These are phyloP conservation scores for Ophiostoma perfectum DNA, from an alignment of 2,329 filamentous ascomycete genomes.

Conservation along the genomic window DNA sequence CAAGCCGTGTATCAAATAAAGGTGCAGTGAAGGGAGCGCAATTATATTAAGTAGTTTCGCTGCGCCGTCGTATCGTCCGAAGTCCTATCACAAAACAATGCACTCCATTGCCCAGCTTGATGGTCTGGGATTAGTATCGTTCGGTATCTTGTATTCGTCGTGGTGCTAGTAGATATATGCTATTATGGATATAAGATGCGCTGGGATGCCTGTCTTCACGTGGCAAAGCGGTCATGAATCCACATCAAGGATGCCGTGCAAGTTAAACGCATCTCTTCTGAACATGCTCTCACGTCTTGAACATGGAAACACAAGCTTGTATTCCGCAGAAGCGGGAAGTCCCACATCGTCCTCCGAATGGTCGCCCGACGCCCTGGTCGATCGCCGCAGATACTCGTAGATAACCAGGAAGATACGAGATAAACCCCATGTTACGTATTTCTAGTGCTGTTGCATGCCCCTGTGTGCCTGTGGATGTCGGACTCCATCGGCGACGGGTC, in stretches of 20 bases:
- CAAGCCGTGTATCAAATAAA: background rate
- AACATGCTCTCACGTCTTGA: background rate
- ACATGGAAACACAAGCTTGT: too few relatives aligned
- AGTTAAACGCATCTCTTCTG: background rate
- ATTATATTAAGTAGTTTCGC: background rate
- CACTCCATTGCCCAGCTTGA: background rate
- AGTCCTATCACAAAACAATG: constrained; percentile 1
- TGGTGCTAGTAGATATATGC: background rate
- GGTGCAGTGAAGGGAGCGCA: background rate
- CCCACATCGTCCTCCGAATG: background rate
- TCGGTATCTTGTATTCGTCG: background rate
- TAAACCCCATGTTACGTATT: background rate
- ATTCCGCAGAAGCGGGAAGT: too few relatives aligned
- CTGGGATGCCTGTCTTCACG: background rate
- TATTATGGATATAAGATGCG: background rate
- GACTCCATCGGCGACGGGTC: constrained; percentile 3
- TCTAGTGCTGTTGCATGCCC: background rate
- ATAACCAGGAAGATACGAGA: background rate
- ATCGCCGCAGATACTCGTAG: background rate
- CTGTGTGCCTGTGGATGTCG: background rate
- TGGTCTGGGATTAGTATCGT: constrained; percentile 3
- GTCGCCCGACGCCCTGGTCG: background rate
- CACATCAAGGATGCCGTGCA: background rate
- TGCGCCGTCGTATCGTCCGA: background rate
- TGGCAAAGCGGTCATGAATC: background rate